phyloP scores from a whole-genome alignment of 257 asterid species.

The Solanum phureja region DNA sequence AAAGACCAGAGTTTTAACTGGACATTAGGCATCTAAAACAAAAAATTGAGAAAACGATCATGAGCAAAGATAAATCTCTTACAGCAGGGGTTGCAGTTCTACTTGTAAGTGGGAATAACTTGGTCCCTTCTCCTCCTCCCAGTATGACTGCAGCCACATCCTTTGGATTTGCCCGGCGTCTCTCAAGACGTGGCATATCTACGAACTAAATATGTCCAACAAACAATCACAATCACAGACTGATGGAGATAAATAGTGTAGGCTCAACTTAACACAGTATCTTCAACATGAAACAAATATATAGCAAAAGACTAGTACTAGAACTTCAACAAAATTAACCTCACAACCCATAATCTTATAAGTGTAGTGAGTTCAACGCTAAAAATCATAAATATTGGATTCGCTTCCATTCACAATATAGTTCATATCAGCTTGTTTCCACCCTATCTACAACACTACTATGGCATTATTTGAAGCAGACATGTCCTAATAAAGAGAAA shows the following conservation, averaged over 20 bases:
- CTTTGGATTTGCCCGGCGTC: conserved; percentile 63
- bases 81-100: conserved; percentile 97
- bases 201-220: conserved; percentile 35
- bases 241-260: not conserved
- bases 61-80: conserved; percentile 17
- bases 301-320: not conserved
- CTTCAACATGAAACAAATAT: not conserved
- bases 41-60: not conserved
- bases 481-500: not conserved
- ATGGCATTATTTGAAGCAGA: not conserved
- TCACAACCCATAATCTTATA: not conserved
- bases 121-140: conserved; percentile 91
- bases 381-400: not conserved
- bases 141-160: conserved; percentile 91
- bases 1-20: not conserved
- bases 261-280: not conserved
- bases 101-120: conserved; percentile 88
- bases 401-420: not conserved
- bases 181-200: conserved; percentile 39
- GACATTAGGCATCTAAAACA: not conserved
- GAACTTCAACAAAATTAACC: not conserved
- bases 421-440: not conserved
- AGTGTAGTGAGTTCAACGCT: not conserved
- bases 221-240: not conserved
- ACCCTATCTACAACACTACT: not conserved